phyloP scores from a whole-genome alignment of 2,329 filamentous ascomycete species.

The Zymoseptoria passerinii region DNA sequence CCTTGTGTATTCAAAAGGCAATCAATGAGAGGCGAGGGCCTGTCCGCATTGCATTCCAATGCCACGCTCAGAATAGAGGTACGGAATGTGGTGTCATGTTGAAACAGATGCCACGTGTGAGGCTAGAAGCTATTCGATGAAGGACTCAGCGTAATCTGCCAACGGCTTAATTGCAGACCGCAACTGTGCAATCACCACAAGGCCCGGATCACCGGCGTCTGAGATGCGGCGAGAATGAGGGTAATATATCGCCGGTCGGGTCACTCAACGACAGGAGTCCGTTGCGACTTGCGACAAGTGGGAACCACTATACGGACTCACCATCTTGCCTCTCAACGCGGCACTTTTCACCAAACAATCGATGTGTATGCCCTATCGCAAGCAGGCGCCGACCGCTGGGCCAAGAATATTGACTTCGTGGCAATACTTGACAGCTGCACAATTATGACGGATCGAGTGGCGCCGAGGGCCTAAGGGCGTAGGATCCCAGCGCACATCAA shows the following conservation, averaged over 20 bases:
- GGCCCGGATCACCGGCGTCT: neutral
- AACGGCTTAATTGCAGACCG: neutral
- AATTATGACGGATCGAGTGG: neutral
- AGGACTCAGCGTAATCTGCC: neutral
- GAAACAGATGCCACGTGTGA: neutral
- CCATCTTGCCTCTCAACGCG: neutral
- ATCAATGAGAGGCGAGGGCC: neutral
- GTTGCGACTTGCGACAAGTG: neutral
- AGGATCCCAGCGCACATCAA: neutral
- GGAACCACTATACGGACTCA: neutral
- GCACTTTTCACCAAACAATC: neutral
- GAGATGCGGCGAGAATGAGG: neutral
- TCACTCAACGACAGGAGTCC: neutral
- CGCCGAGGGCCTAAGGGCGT: too few relatives aligned
- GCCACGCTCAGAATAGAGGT: neutral
- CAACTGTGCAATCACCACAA: neutral
- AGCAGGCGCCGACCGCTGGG: neutral
- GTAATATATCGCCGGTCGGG: neutral
- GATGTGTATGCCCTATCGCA: neutral
- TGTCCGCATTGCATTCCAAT: neutral
- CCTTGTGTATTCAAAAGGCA: neutral
- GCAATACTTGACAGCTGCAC: neutral
- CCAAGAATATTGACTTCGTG: neutral
- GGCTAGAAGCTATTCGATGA: neutral
- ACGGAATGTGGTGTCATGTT: neutral